phyloP scores from a whole-genome alignment of 768 basidiomycete genomes.

The Rhizopogon sp. region DNA sequence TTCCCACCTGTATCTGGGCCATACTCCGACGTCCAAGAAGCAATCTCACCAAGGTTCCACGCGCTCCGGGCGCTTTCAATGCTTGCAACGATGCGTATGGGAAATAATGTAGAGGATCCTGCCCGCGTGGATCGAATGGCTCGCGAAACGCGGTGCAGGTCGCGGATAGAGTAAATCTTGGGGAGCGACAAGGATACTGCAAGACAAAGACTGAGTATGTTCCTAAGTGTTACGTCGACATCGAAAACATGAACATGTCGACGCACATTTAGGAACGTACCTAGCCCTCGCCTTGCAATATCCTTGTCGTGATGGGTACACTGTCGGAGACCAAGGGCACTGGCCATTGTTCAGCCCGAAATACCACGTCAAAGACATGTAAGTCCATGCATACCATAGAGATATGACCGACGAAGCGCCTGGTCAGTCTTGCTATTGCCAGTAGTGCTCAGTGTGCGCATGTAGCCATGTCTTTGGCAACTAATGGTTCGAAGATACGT shows the following conservation, averaged over 20 bases:
- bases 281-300: conserved; percentile 50
- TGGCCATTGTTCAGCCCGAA: conserved; percentile 15
- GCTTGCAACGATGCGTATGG: conserved; percentile 66
- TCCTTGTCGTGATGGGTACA: conserved; percentile 53
- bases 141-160: conserved; percentile 58
- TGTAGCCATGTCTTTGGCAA: not conserved
- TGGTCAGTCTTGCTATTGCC: not conserved
- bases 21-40: conserved; percentile 54
- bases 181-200: too few species aligned
- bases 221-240: too few species aligned
- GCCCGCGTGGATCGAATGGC: conserved; percentile 13
- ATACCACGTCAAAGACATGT: too few species aligned
- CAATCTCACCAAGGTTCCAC: conserved; percentile 65
- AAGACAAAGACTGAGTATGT: too few species aligned
- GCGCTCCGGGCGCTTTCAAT: conserved; percentile 80
- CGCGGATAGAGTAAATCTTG: conserved; percentile 69
- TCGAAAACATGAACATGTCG: conserved; percentile 1
- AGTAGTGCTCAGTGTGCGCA: not conserved
- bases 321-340: conserved; percentile 87
- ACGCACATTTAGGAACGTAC: conserved; percentile 51
- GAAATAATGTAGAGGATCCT: conserved; percentile 23
- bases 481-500: not conserved
- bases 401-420: not conserved
- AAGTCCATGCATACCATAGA: not conserved
- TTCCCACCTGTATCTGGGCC: conserved; percentile 41